Conservation (phyloP, 768 basidiomycete genomes). For the Phylloporus sp. region DNA sequence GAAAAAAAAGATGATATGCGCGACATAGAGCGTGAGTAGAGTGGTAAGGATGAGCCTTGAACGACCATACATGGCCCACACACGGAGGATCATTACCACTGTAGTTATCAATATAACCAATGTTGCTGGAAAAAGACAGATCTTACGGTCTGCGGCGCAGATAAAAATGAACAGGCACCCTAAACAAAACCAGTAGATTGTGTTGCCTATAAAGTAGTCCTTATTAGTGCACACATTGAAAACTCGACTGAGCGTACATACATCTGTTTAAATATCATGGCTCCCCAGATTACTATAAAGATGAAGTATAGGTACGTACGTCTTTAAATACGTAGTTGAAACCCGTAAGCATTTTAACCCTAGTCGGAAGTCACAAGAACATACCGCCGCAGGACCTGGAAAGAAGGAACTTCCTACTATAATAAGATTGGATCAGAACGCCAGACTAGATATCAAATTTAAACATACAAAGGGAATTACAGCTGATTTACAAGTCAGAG, state of each 20-base stretch:
- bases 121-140: background rate
- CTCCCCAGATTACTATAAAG: too few relatives aligned
- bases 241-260: background rate
- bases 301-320: background rate
- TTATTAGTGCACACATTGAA: background rate
- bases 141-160: constrained; percentile 3
- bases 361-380: background rate
- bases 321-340: background rate
- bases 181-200: background rate
- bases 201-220: background rate
- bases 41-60: background rate
- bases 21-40: background rate
- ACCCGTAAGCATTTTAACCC: background rate
- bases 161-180: background rate
- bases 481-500: background rate
- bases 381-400: background rate
- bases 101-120: background rate
- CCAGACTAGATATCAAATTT: background rate
- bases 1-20: background rate
- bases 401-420: background rate
- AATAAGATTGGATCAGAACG: background rate
- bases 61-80: background rate
- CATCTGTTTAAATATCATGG: background rate
- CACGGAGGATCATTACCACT: constrained; percentile 2
- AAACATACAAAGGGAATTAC: background rate